These are phyloP conservation scores for Colletotrichum sidae DNA, from an alignment of 2,329 filamentous ascomycete genomes.

Conservation along the genomic window DNA sequence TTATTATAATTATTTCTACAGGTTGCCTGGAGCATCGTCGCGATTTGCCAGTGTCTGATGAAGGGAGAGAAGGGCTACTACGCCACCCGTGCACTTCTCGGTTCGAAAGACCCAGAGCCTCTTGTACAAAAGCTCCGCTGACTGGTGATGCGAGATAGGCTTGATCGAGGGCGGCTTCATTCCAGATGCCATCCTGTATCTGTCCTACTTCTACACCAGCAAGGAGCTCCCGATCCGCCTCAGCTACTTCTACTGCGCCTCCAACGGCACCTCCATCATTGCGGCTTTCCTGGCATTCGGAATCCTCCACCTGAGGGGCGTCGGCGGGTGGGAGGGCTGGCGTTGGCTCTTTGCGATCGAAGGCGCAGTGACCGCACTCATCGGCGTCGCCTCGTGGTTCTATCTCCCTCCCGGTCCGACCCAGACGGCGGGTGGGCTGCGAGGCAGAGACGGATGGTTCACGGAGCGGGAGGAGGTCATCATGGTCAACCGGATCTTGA, in stretches of 20 bases:
- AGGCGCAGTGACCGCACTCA: constrained; percentile 57
- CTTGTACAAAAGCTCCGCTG: constrained; percentile 58
- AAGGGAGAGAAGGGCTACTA: constrained; percentile 46
- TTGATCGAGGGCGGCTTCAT: constrained; percentile 25
- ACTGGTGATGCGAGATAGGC: too few relatives aligned
- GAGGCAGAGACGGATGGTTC: constrained; percentile 68
- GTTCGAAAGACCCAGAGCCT: constrained; percentile 66
- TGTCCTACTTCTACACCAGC: constrained; percentile 78
- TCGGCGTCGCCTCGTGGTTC: constrained; percentile 53
- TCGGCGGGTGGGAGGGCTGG: constrained; percentile 65
- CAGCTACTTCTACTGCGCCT: constrained; percentile 75
- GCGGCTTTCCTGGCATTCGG: constrained; percentile 65
- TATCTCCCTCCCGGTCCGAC: constrained; percentile 68
- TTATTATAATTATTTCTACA: too few relatives aligned
- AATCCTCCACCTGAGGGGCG: constrained; percentile 62
- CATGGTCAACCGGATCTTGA: constrained; percentile 67
- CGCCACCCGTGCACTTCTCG: constrained; percentile 51
- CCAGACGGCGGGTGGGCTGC: constrained; percentile 66
- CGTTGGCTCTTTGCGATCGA: constrained; percentile 61
- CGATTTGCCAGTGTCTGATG: constrained; percentile 48
- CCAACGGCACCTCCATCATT: constrained; percentile 61
- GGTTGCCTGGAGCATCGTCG: constrained; percentile 49
- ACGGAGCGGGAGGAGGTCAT: constrained; percentile 70
- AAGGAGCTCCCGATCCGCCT: constrained; percentile 73
- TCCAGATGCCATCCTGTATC: constrained; percentile 50